These are phyloP conservation scores for Daedalea quercina DNA, from an alignment of 768 basidiomycete species.

Conservation along the genomic window DNA sequence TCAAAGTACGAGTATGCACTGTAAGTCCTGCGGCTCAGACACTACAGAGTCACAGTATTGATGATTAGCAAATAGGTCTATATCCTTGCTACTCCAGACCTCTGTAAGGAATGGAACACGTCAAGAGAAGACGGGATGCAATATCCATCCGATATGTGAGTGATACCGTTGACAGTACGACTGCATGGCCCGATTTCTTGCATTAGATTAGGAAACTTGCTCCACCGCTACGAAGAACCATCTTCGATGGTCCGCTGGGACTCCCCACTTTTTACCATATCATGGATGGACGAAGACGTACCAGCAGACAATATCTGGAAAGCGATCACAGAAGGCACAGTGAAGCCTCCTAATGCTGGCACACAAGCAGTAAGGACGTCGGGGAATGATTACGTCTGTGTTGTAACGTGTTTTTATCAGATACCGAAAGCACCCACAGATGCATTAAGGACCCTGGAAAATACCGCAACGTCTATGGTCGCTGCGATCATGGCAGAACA, in stretches of 20 bases:
- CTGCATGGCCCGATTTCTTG: no score
- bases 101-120: constrained; percentile 73
- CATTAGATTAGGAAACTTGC: constrained; percentile 82
- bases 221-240: constrained; percentile 91
- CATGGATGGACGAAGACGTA: constrained; percentile 63
- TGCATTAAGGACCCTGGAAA: constrained; percentile 81
- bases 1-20: constrained; percentile 79
- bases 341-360: constrained; percentile 87
- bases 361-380: constrained; percentile 54
- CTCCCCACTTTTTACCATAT: constrained; percentile 83
- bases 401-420: constrained; percentile 31
- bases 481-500: constrained; percentile 65
- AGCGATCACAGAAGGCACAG: constrained; percentile 66
- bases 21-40: constrained; percentile 41
- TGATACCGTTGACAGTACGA: constrained; percentile 3
- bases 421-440: constrained; percentile 79
- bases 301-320: constrained; percentile 74
- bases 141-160: constrained; percentile 71
- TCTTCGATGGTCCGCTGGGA: constrained; percentile 99
- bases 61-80: constrained; percentile 47
- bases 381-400: neutral
- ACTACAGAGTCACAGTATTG: neutral
- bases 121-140: constrained; percentile 36
- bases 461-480: constrained; percentile 64
- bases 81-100: constrained; percentile 66